These are phyloP conservation scores for Bolboschoenoplectus hybrid DNA, from an alignment of 202 grass and related monocot genomes.

Conservation along the genomic window DNA sequence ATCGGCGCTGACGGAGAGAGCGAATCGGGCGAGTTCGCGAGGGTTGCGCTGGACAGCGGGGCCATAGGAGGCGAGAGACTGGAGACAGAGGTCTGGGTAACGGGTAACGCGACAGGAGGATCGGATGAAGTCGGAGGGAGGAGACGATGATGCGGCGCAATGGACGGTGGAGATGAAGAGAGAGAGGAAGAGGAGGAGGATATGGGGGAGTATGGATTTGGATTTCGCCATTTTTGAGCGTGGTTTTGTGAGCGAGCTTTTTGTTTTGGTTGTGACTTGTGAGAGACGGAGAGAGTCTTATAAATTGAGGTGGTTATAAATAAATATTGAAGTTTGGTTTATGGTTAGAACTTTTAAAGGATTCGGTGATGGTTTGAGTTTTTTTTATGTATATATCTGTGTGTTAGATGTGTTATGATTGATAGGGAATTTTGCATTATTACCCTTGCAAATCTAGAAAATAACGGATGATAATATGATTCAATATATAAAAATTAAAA, in stretches of 20 bases:
- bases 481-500: no score
- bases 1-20: slow-evolving; percentile 72
- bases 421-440: neutral
- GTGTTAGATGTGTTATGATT: neutral
- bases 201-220: slow-evolving; percentile 1
- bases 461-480: neutral
- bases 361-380: neutral
- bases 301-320: slow-evolving; percentile 5
- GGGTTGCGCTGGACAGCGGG: slow-evolving; percentile 41
- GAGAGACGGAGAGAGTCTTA: neutral
- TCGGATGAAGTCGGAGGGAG: slow-evolving; percentile 61
- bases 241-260: neutral
- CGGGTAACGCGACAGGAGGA: slow-evolving; percentile 69
- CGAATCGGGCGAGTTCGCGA: slow-evolving; percentile 71
- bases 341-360: neutral
- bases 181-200: slow-evolving; percentile 17
- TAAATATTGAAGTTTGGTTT: slow-evolving; percentile 20
- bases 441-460: neutral
- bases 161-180: slow-evolving; percentile 40
- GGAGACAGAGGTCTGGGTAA: slow-evolving; percentile 77
- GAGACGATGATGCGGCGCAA: neutral
- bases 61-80: slow-evolving; percentile 69
- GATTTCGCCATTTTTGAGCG: slow-evolving; percentile 35
- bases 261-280: neutral
- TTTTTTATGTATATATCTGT: neutral